phyloP scores from a whole-genome alignment of 495 filamentous ascomycete genomes.

The Hypoxylon rickii region DNA sequence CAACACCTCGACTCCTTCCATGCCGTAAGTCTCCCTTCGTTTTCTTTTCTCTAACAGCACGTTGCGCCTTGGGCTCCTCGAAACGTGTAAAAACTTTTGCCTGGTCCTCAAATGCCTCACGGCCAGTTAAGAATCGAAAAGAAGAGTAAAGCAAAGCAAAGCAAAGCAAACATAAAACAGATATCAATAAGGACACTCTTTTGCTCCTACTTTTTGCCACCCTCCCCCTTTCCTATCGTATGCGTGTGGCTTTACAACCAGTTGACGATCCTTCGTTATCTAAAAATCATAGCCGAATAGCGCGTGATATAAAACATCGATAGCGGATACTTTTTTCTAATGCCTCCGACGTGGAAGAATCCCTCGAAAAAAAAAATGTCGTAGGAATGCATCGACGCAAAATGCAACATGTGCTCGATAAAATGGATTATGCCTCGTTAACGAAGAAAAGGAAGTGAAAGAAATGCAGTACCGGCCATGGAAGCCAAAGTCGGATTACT shows the following conservation, averaged over 20 bases:
- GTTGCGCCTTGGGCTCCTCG: neutral
- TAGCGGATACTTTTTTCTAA: constrained; percentile 2
- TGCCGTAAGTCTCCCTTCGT: constrained; percentile 18
- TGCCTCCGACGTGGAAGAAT: constrained; percentile 2
- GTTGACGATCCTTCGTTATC: constrained; percentile 1
- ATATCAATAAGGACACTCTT: constrained; percentile 7
- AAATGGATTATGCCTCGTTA: constrained; percentile 1
- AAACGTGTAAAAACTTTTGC: neutral
- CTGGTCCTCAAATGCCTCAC: constrained; percentile 11
- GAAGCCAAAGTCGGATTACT: neutral
- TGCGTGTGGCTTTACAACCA: no score
- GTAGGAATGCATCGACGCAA: constrained; percentile 3
- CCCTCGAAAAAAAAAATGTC: constrained; percentile 3
- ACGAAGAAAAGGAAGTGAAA: constrained; percentile 2
- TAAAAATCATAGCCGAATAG: constrained; percentile 20
- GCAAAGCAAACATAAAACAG: neutral
- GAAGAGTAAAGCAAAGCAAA: neutral
- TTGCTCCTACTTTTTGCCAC: neutral
- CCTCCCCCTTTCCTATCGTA: neutral
- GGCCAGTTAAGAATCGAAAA: constrained; percentile 15
- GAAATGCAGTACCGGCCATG: constrained; percentile 1
- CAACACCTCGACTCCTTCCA: constrained; percentile 3
- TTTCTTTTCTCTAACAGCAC: constrained; percentile 22
- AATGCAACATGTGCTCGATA: constrained; percentile 1
- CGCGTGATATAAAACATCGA: constrained; percentile 8